phyloP scores from a whole-genome alignment of 257 asterid genomes.

The Linaria vulgaris region DNA sequence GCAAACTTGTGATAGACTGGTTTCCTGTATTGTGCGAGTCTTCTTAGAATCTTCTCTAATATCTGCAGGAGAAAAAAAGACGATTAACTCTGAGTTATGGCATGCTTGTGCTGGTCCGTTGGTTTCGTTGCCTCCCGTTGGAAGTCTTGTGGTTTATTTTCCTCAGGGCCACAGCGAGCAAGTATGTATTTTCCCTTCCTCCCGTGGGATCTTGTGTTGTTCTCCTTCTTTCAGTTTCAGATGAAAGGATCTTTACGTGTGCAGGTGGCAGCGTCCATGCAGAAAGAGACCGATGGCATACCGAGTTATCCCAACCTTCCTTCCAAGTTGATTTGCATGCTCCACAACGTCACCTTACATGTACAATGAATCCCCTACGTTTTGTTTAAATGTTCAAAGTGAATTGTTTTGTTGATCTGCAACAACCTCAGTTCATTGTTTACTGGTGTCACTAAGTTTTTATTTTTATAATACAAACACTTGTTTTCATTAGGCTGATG shows the following conservation, averaged over 20 bases:
- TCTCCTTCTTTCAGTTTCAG: conserved; percentile 12
- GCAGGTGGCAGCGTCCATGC: conserved; percentile 99
- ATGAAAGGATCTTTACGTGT: background rate
- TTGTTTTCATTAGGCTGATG: conserved; percentile 69
- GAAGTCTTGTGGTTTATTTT: conserved; percentile 91
- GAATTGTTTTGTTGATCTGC: background rate
- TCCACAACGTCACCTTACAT: conserved; percentile 89
- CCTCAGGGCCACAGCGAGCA: conserved; percentile 99
- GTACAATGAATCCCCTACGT: conserved; percentile 43
- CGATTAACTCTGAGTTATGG: conserved; percentile 95
- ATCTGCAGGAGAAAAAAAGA: conserved; percentile 64
- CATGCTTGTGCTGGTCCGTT: conserved; percentile 99
- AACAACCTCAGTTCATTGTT: background rate
- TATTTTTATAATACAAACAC: background rate
- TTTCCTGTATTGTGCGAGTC: background rate
- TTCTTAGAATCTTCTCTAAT: conserved; percentile 10
- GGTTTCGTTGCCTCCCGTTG: conserved; percentile 91
- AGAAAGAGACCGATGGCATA: conserved; percentile 76
- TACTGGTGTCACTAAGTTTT: background rate
- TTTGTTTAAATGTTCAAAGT: no score
- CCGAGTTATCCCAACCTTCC: conserved; percentile 98
- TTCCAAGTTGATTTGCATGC: conserved; percentile 81
- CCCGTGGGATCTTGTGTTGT: background rate
- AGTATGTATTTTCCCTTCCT: conserved; percentile 43
- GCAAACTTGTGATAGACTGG: background rate